phyloP scores from a whole-genome alignment of 129 eudicot species.

The Ambrosia trifida region DNA sequence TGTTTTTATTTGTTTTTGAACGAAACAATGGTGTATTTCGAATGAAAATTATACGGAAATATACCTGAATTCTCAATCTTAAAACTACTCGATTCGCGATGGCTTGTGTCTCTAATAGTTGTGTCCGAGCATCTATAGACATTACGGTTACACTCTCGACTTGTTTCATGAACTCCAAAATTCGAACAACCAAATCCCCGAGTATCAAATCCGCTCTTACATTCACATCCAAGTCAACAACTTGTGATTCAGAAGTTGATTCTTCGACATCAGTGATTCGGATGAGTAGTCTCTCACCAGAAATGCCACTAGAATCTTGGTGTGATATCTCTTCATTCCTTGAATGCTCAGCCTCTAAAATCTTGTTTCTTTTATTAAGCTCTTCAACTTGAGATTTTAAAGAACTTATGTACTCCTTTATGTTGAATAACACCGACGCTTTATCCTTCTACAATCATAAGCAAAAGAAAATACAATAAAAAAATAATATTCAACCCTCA shows the following conservation, averaged over 20 bases:
- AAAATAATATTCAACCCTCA: background rate
- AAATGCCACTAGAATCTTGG: background rate
- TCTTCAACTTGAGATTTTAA: slow-evolving; percentile 55
- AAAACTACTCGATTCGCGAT: slow-evolving; percentile 33
- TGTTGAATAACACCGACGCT: slow-evolving; percentile 63
- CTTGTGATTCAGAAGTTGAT: slow-evolving; percentile 51
- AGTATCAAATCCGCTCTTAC: slow-evolving; percentile 50
- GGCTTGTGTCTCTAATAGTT: slow-evolving; percentile 30
- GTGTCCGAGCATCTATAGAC: slow-evolving; percentile 49
- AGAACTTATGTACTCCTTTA: slow-evolving; percentile 62
- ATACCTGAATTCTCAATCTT: slow-evolving; percentile 72
- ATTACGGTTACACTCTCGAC: slow-evolving; percentile 36
- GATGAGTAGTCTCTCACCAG: slow-evolving; percentile 38
- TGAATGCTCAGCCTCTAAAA: slow-evolving; percentile 42
- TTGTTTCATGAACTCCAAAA: slow-evolving; percentile 54
- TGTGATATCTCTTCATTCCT: background rate
- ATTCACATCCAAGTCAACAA: slow-evolving; percentile 51
- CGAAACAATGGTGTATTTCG: background rate
- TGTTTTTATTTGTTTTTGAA: background rate
- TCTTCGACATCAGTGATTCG: slow-evolving; percentile 31
- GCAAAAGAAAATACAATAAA: background rate
- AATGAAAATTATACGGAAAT: background rate
- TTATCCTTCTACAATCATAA: slow-evolving; percentile 61
- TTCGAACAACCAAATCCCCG: slow-evolving; percentile 41
- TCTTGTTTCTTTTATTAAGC: slow-evolving; percentile 56